These are phyloP conservation scores for Cyberlindnera lachancei DNA, from an alignment of 805 yeast species.

Conservation along the genomic window DNA sequence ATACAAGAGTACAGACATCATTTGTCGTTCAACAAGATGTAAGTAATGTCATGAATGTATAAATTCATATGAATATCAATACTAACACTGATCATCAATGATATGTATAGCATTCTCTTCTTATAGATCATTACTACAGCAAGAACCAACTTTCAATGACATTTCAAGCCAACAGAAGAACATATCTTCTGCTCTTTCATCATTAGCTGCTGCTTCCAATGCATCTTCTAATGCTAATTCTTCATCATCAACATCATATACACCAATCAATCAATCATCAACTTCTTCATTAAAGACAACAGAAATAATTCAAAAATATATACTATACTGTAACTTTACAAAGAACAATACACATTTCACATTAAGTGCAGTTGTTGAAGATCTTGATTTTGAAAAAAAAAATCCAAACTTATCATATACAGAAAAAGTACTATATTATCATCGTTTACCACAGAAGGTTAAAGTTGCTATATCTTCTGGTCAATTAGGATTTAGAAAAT, in stretches of 20 bases:
- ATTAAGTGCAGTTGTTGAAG: conserved; percentile 63
- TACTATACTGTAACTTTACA: conserved; percentile 68
- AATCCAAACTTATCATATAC: conserved; percentile 51
- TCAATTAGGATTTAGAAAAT: conserved; percentile 78
- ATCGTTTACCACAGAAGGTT: conserved; percentile 73
- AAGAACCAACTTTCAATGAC: background rate
- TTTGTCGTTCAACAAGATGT: too few relatives aligned
- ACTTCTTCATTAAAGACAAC: conserved; percentile 1
- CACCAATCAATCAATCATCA: background rate
- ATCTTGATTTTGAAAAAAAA: conserved; percentile 46
- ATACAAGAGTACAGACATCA: too few relatives aligned
- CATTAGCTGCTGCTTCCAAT: too few relatives aligned
- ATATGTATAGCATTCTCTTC: too few relatives aligned
- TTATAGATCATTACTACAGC: background rate
- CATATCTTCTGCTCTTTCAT: too few relatives aligned
- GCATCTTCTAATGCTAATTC: too few relatives aligned
- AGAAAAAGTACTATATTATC: conserved; percentile 68
- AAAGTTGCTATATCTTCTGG: conserved; percentile 71
- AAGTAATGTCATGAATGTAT: too few relatives aligned
- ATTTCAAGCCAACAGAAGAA: background rate
- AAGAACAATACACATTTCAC: conserved; percentile 81
- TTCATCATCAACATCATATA: conserved; percentile 1
- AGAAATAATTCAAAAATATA: conserved; percentile 47
- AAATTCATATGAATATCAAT: too few relatives aligned
- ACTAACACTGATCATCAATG: too few relatives aligned